phyloP scores from a whole-genome alignment of 371 early-diverging fungal genomes.

The Pancytospora philotis region DNA sequence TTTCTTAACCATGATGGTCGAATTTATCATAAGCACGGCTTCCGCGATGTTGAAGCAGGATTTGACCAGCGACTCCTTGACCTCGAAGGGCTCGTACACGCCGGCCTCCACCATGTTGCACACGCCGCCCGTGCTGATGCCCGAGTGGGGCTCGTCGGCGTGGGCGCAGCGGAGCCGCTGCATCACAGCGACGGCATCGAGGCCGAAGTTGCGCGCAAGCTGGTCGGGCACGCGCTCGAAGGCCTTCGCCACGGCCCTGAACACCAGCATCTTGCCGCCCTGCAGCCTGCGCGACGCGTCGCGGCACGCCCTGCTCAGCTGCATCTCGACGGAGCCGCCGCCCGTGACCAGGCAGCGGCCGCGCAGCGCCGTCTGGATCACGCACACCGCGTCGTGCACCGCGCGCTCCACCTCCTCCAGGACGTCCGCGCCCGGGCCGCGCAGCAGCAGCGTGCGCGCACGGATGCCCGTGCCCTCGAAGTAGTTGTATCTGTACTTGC shows the following conservation, averaged over 20 bases:
- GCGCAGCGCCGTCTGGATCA: conserved; percentile 63
- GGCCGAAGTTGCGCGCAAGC: conserved; percentile 94
- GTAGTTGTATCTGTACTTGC: conserved; percentile 88
- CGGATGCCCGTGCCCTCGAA: conserved; percentile 78
- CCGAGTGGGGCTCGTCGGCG: conserved; percentile 62
- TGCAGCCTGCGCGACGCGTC: conserved; percentile 75
- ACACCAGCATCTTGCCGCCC: conserved; percentile 87
- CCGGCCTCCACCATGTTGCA: conserved; percentile 76
- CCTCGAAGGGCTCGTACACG: conserved; percentile 95
- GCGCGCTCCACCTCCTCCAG: conserved; percentile 96
- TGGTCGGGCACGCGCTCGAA: conserved; percentile 95
- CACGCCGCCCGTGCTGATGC: conserved; percentile 63
- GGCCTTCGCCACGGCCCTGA: conserved; percentile 86
- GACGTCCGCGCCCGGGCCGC: conserved; percentile 97
- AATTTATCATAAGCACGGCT: conserved; percentile 53
- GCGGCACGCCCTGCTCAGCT: conserved; percentile 78
- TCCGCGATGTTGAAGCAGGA: conserved; percentile 79
- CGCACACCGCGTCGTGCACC: conserved; percentile 96
- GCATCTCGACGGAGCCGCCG: conserved; percentile 73
- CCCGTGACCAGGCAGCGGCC: conserved; percentile 81
- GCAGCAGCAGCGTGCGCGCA: conserved; percentile 84
- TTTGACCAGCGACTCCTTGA: conserved; percentile 87
- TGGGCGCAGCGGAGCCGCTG: conserved; percentile 90
- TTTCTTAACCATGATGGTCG: conserved; percentile 49
- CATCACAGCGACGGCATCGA: conserved; percentile 91